Evolutionary conservation across 1,284 basidiomycete genomes (phyloP), one percentile per base, ranked within the genome.

Genomic region (Tylopilus sp.): DNA sequence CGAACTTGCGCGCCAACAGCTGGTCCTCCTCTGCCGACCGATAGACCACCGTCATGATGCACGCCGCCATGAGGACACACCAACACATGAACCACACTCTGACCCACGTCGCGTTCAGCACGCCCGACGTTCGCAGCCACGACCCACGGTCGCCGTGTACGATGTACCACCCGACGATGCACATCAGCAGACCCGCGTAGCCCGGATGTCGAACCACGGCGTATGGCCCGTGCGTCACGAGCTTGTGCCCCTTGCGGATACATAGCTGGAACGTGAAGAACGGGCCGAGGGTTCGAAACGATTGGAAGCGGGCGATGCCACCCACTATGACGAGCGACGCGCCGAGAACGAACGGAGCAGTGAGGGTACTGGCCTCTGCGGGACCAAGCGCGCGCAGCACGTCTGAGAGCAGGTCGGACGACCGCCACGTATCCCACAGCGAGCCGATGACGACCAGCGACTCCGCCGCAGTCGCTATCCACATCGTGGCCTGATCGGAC

Each of bases 141-240:
- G 52, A 55, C 1, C 42, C 49, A 0, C 52, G 48, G 15, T n/a
- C 40, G 2, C 44, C 44, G 2, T 55, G 29, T 15, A 51, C 13
- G 6, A 48, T 4, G 7, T 26, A 49, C 29, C 41, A 36, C 12
- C 57, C 57, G 1, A 48, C 0, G 8, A 51, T 18, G 21, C 38
- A 52, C 10, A 48, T 18, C 1, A 48, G 7, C 16, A 51, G 3
- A 4, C 50, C 50, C 8, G 39, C 18, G 9, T 61, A 61, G 12
- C 49, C 44, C 0, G 60, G 61, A 8, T 62, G 61, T 0, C 61
- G 58, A 2, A 64, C 46, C 21, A 58, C 12, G 0, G 48, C 35
- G 25, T 61, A 60, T 2, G 55, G 58, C 2, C 59, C 59, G 2
- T 15, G 38, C 8, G 55, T 60, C 6, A 60, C 21, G 3, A 61